phyloP scores from a whole-genome alignment of 73 alveolate species.

The Symbiodinium natans region DNA sequence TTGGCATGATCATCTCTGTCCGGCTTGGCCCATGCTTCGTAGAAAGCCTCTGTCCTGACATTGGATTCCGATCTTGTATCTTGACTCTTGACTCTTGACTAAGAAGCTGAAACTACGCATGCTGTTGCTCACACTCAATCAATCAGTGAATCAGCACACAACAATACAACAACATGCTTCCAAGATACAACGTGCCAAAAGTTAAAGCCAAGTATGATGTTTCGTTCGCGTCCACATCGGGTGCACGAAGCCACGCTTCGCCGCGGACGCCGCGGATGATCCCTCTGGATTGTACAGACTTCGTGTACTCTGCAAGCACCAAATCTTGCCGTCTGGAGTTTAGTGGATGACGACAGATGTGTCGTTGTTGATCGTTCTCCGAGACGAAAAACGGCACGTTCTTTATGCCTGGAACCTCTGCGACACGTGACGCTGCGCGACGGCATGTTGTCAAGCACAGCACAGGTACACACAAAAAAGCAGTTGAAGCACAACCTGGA shows the following conservation, averaged over 20 bases:
- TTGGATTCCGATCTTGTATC: too few species aligned
- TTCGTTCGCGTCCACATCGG: not conserved
- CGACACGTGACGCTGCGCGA: not conserved
- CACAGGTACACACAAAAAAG: not conserved
- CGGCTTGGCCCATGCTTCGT: not conserved
- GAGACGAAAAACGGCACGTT: not conserved
- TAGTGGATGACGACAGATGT: not conserved
- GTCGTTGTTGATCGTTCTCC: not conserved
- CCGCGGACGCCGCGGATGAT: conserved; percentile 49
- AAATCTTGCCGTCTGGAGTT: conserved; percentile 12
- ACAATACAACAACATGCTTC: not conserved
- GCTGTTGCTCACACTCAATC: too few species aligned
- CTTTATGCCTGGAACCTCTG: conserved; percentile 17
- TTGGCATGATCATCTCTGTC: not conserved
- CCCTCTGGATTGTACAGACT: not conserved
- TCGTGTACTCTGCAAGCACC: not conserved
- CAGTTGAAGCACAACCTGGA: not conserved
- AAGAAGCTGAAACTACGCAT: too few species aligned
- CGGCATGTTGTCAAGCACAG: not conserved
- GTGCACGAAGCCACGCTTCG: conserved; percentile 20
- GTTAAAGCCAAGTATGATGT: not conserved
- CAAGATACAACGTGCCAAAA: conserved; percentile 18
- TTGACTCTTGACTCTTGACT: too few species aligned
- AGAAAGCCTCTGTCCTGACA: conserved; percentile 40
- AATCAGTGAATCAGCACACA: too few species aligned